Percentiles rank a stretch among this genome's conserved stretches.
phyloP scores from a whole-genome alignment of 495 filamentous ascomycete species.

The Annulohypoxylon moriforme region DNA sequence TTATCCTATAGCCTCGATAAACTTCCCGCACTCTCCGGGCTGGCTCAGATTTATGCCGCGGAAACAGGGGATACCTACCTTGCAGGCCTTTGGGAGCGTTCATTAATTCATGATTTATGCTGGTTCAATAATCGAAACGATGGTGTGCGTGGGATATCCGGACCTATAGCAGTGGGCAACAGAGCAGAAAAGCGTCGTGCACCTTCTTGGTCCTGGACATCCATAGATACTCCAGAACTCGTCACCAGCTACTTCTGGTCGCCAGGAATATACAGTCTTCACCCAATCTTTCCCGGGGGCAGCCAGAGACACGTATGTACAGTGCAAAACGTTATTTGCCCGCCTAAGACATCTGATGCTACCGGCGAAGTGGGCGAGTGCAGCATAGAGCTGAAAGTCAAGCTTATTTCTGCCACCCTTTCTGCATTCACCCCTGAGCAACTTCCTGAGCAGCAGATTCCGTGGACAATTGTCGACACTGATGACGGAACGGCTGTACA shows the following conservation, averaged over 20 bases:
- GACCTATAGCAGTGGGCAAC: too few species aligned
- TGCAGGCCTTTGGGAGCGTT: slow-evolving; percentile 32
- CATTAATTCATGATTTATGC: neutral
- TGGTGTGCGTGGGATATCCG: too few species aligned
- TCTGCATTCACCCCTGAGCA: neutral
- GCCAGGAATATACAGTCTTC: neutral
- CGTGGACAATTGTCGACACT: neutral
- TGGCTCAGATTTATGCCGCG: slow-evolving; percentile 23
- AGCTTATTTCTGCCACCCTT: slow-evolving; percentile 1
- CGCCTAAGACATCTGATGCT: slow-evolving; percentile 11
- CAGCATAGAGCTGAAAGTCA: neutral
- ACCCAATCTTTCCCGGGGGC: too few species aligned
- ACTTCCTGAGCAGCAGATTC: neutral
- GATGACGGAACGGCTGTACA: neutral
- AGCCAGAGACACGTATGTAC: too few species aligned
- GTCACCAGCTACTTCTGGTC: slow-evolving; percentile 7
- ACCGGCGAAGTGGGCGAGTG: neutral
- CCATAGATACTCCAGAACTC: slow-evolving; percentile 21
- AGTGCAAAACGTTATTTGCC: slow-evolving; percentile 1
- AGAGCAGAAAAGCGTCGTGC: slow-evolving; percentile 25
- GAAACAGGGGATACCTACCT: slow-evolving; percentile 23
- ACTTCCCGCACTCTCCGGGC: slow-evolving; percentile 32
- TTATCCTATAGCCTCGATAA: slow-evolving; percentile 1
- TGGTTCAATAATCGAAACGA: too few species aligned
- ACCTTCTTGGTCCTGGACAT: slow-evolving; percentile 45